A percentile compares a stretch with the other conserved stretches of the same genome.
Evolutionary conservation across 768 basidiomycete genomes (phyloP).

Genomic region (Auricularia cornea): DNA sequence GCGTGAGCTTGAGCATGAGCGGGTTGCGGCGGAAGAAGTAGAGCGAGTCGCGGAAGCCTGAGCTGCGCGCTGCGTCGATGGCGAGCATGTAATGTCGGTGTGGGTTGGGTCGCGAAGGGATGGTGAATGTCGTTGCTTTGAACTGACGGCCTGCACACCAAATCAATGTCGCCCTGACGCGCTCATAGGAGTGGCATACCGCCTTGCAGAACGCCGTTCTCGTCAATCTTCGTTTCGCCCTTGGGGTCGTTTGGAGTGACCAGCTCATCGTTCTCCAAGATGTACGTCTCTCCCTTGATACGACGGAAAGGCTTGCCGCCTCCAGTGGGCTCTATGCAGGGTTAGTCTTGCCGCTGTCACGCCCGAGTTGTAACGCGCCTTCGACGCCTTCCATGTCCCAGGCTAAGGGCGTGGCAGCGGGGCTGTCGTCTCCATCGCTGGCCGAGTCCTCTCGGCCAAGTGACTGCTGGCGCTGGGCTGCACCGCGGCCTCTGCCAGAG

Average conservation of each 20-base stretch:
- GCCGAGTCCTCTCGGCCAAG: constrained; percentile 22
- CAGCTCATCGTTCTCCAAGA: constrained; percentile 86
- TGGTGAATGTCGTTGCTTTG: constrained; percentile 83
- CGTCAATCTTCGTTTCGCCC: constrained; percentile 89
- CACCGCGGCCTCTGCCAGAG: constrained; percentile 15
- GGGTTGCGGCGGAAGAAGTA: constrained; percentile 94
- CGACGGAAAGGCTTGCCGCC: constrained; percentile 63
- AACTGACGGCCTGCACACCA: constrained; percentile 48
- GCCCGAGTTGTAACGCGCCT: not conserved
- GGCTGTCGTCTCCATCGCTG: constrained; percentile 29
- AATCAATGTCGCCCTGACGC: constrained; percentile 2
- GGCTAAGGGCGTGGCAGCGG: constrained; percentile 34
- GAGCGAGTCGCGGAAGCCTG: constrained; percentile 94
- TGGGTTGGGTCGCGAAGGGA: constrained; percentile 69
- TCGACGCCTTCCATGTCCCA: constrained; percentile 15
- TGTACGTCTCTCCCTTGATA: constrained; percentile 64
- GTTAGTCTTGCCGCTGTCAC: constrained; percentile 3
- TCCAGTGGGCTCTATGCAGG: not conserved
- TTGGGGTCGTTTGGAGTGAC: constrained; percentile 73
- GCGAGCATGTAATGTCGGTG: constrained; percentile 88
- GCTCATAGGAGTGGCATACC: constrained; percentile 40
- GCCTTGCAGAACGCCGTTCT: constrained; percentile 71
- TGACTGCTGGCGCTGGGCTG: constrained; percentile 18
- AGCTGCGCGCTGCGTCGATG: constrained; percentile 93
- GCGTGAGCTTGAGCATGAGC: constrained; percentile 83